Percentiles rank a stretch among this genome's conserved stretches.
Conservation (phyloP, 768 basidiomycete species). For the Coprinellus micaceus region DNA sequence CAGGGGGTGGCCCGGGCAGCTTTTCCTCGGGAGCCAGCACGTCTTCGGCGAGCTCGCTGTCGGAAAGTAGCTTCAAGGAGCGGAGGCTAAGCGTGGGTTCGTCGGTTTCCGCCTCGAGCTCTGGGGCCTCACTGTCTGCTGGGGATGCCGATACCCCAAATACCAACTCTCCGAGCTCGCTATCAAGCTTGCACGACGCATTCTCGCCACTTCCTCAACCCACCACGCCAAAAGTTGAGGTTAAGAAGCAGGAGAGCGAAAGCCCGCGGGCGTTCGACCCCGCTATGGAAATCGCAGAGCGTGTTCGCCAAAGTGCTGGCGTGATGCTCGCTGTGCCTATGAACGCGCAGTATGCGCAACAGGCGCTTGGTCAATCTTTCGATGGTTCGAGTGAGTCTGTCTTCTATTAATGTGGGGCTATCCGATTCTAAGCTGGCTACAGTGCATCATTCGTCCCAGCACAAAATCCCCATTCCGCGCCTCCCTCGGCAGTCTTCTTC, state of each 20-base stretch:
- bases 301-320: slow-evolving; percentile 52
- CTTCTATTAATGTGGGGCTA: neutral
- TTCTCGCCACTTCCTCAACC: too few species aligned
- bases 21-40: slow-evolving; percentile 19
- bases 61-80: slow-evolving; percentile 26
- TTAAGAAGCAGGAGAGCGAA: neutral
- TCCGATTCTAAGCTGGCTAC: neutral
- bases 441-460: slow-evolving; percentile 16
- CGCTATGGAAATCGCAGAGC: slow-evolving; percentile 42
- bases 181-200: too few species aligned
- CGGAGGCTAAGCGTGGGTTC: slow-evolving; percentile 54
- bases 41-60: slow-evolving; percentile 24
- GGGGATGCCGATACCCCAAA: slow-evolving; percentile 26
- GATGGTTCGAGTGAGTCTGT: neutral
- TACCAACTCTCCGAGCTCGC: too few species aligned
- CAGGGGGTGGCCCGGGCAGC: too few species aligned
- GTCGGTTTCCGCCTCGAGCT: slow-evolving; percentile 50
- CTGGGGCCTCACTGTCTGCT: slow-evolving; percentile 52
- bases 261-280: slow-evolving; percentile 19
- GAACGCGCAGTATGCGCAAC: slow-evolving; percentile 31
- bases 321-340: slow-evolving; percentile 51
- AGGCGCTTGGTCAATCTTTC: slow-evolving; percentile 8
- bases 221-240: slow-evolving; percentile 14
- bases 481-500: slow-evolving; percentile 24
- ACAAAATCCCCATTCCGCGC: slow-evolving; percentile 39